Evolutionary conservation across 805 yeast species (phyloP), one percentile per base, ranked within the genome.

Genomic region (Wickerhamiella occidentalis): DNA sequence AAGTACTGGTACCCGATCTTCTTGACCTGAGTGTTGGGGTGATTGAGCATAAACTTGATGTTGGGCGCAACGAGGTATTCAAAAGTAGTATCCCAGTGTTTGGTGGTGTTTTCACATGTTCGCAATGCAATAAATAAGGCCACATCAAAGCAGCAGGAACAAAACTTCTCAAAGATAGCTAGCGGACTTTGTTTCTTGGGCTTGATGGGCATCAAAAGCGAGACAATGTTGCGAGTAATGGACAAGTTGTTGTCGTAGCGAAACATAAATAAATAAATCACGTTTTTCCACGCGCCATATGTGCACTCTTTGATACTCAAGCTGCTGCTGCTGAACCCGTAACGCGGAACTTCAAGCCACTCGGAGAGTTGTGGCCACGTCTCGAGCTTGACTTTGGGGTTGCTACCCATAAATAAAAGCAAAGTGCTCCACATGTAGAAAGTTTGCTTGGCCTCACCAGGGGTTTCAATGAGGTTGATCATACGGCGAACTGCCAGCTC

Each of bases 301-400:
- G 51, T 30, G 2, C 52, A 49, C 13, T 50, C 52, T 17, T 45
- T 40, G 22, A 46, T 26, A 12, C 40, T 28, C 22, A 29, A 43
- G 45, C 22, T 44, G 11, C 37, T 35, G 19, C 49, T 49, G 11
- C 19, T 8, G 23, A 55, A 48, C 1, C 52, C 55, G 6, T 28
- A 22, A 1, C 51, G 47, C 21, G 48, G 47, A 9, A 54, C 45
- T 15, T 55, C 56, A 3, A 54, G 40, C 56, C 55, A 54, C 12
- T 17, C n/a, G 17, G 44, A 45, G 8, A 55, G 40, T 21, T 28
- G 47, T 8, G 30, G 28, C 38, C 49, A 37, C 6, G 46, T 12
- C 15, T 50, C 48, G 17, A 51, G 15, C 36, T 38, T 35, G 11
- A 25, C 48, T 13, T 45, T 19, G 9, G 38, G 48, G n/a, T 49